Evolutionary conservation across 2,329 filamentous ascomycete genomes (phyloP).

Genomic region (Venturia pyrina): DNA sequence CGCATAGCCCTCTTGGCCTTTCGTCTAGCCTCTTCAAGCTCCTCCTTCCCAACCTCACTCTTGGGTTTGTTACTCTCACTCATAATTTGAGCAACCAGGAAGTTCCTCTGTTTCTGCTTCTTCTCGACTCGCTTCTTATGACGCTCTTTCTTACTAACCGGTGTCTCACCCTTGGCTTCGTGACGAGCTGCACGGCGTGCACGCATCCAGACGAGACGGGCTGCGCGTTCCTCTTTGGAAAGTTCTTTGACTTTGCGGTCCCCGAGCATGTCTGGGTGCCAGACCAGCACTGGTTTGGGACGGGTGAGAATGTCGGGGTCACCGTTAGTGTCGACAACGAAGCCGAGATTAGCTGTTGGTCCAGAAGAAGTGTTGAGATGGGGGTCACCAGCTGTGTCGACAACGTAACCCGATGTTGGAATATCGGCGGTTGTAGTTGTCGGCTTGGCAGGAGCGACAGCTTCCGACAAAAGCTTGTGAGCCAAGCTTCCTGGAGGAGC

Average conservation of each 20-base stretch:
- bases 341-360: neutral
- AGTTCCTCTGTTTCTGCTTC: slow-evolving; percentile 6
- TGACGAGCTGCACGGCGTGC: neutral
- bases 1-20: slow-evolving; percentile 8
- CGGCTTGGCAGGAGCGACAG: neutral
- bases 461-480: neutral
- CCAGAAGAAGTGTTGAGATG: neutral
- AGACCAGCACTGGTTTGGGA: neutral
- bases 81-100: slow-evolving; percentile 5
- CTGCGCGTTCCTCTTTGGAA: slow-evolving; percentile 6
- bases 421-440: neutral
- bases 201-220: slow-evolving; percentile 8
- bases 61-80: neutral
- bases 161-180: neutral
- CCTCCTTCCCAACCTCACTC: neutral
- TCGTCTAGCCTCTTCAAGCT: slow-evolving; percentile 8
- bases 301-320: slow-evolving; percentile 2
- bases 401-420: neutral
- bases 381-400: slow-evolving; percentile 3
- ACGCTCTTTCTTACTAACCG: slow-evolving; percentile 6
- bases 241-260: slow-evolving; percentile 8
- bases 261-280: slow-evolving; percentile 6
- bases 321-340: neutral
- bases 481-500: neutral
- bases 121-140: slow-evolving; percentile 6